Conservation (phyloP, 805 yeast genomes). For the Kuraishia piskuri region DNA sequence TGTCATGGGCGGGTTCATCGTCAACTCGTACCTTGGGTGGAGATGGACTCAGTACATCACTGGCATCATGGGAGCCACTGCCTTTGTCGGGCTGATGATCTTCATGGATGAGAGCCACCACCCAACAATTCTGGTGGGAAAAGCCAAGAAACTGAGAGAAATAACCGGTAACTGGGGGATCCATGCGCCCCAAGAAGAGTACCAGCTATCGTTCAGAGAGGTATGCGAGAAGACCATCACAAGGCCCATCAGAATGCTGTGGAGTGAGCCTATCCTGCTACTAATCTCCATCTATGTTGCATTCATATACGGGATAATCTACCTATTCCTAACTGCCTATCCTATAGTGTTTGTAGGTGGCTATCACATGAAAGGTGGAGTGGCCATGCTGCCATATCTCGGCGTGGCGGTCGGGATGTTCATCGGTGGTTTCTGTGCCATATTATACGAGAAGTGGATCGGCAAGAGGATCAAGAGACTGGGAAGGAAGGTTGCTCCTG, state of each 20-base stretch:
- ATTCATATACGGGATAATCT: conserved; percentile 72
- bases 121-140: conserved; percentile 53
- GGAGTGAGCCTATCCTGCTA: conserved; percentile 63
- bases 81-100: conserved; percentile 28
- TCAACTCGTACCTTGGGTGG: conserved; percentile 65
- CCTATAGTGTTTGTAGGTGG: conserved; percentile 61
- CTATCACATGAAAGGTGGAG: conserved; percentile 56
- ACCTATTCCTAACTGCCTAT: conserved; percentile 64
- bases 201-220: conserved; percentile 45
- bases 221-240: conserved; percentile 53
- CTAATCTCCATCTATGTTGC: conserved; percentile 63
- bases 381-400: conserved; percentile 71
- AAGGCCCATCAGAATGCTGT: conserved; percentile 62
- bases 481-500: conserved; percentile 61
- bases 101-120: conserved; percentile 63
- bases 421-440: conserved; percentile 44
- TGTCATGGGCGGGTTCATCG: conserved; percentile 62
- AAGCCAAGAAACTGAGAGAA: conserved; percentile 54
- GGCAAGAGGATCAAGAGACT: conserved; percentile 34
- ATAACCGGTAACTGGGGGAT: conserved; percentile 78
- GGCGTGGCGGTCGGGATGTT: conserved; percentile 65
- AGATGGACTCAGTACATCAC: conserved; percentile 67
- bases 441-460: conserved; percentile 49
- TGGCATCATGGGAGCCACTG: conserved; percentile 49
- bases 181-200: conserved; percentile 67